Conservation (phyloP, 1,139 yeast genomes). For the Candida sp. region DNA sequence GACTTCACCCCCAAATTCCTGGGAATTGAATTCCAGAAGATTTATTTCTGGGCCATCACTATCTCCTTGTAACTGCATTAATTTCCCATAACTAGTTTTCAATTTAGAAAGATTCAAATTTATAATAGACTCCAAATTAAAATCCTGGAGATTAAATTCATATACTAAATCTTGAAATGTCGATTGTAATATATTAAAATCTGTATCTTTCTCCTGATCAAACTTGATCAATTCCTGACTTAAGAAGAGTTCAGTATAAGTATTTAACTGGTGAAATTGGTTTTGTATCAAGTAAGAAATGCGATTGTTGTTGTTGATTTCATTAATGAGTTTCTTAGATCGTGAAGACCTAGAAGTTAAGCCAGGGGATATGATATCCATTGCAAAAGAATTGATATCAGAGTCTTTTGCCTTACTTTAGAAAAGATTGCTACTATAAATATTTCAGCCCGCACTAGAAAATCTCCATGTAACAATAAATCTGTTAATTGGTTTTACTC, state of each 20-base stretch:
- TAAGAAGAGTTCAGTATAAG: slow-evolving; percentile 10
- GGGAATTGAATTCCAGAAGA: not conserved
- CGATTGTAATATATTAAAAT: slow-evolving; percentile 15
- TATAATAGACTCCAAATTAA: slow-evolving; percentile 15
- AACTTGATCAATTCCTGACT: slow-evolving; percentile 11
- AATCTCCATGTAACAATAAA: no score
- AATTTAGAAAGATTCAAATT: slow-evolving; percentile 13
- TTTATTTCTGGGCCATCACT: not conserved
- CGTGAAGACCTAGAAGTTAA: slow-evolving; percentile 8
- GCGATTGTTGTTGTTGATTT: slow-evolving; percentile 12
- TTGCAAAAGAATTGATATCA: slow-evolving; percentile 7
- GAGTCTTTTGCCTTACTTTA: no score
- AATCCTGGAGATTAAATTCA: slow-evolving; percentile 20
- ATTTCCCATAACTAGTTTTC: slow-evolving; percentile 8
- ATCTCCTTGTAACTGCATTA: slow-evolving; percentile 1
- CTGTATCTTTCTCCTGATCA: slow-evolving; percentile 20
- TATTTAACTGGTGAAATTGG: slow-evolving; percentile 9
- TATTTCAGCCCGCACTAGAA: no score
- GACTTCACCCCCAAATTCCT: slow-evolving; percentile 3
- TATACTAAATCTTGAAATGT: slow-evolving; percentile 22
- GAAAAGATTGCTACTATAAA: no score
- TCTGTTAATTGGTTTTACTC: no score
- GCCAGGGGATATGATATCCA: slow-evolving; percentile 13
- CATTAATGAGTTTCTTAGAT: slow-evolving; percentile 8
- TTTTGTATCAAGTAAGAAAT: slow-evolving; percentile 9